Evolutionary conservation across 192 early-diverging fungal genomes (phyloP), one percentile per base, ranked within the genome.

Genomic region (Dimargaris verticillata): DNA sequence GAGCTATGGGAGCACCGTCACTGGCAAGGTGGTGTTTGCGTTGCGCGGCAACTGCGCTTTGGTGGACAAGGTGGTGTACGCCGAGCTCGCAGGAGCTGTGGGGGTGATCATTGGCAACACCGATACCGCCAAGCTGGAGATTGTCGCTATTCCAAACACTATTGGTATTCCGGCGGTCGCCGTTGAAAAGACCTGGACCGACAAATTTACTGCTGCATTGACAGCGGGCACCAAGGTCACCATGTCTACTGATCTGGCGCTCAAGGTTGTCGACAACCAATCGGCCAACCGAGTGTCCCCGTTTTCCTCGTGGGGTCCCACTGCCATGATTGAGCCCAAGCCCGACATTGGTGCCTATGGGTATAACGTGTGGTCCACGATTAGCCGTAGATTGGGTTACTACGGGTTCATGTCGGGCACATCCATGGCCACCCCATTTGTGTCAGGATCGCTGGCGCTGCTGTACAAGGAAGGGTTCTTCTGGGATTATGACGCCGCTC

Each of bases 231-330:
- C 3, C 66, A 71, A 20, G 61, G 51, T 17, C 67, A 74, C 67
- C 0, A 61, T 83, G n/a, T 57, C 64, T 9, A 79, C 81, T 26
- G 76, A 76, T 25, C 66, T 73, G 64, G 68, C 74, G 7, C 67
- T 74, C 3, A 69, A 71, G 44, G 64, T 76, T 28, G 61, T 69
- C 26, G 13, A 24, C 24, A 54, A 29, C 22, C 2, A 3, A 1
- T 63, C 77, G 11, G 84, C 78, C 43, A 81, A 82, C 42, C 80
- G 71, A 41, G 65, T 88, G 10, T 88, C 89, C 18, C 51, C 55
- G 42, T 91, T 87, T 62, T 86, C 85, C 12, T 85, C 83, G 26
- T 77, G 77, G 64, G 92, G 92, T 28, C 80, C 86, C 0, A 82
- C 77, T 47, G 74, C 74, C 26, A 79, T 87, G 59, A 69, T 92